These are phyloP conservation scores for Aspergillus taichungensis DNA, from an alignment of 495 filamentous ascomycete genomes.

Conservation along the genomic window DNA sequence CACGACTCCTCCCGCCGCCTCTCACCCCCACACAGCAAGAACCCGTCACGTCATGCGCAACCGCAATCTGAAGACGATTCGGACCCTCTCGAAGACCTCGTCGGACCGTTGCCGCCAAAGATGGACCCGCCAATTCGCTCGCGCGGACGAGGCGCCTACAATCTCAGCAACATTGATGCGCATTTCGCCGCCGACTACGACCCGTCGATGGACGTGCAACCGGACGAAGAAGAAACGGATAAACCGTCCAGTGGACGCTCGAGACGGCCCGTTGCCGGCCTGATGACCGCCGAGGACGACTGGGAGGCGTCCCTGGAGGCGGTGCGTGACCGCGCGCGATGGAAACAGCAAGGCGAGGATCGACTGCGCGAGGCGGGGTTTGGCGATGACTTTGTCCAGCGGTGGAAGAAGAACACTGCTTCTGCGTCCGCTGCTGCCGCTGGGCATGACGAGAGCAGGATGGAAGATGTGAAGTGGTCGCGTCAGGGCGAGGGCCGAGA, in stretches of 20 bases:
- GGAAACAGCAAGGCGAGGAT: conserved; percentile 71
- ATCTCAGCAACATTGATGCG: conserved; percentile 62
- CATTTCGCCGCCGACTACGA: conserved; percentile 76
- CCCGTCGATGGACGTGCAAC: conserved; percentile 59
- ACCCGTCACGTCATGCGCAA: not conserved
- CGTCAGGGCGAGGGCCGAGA: conserved; percentile 74
- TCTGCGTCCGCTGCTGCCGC: conserved; percentile 15
- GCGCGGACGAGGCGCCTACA: conserved; percentile 70
- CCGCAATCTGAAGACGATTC: conserved; percentile 41
- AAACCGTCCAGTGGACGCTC: conserved; percentile 15
- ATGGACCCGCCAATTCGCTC: conserved; percentile 37
- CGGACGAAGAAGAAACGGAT: conserved; percentile 34
- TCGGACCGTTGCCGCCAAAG: conserved; percentile 67
- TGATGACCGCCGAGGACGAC: conserved; percentile 49
- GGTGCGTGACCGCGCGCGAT: conserved; percentile 69
- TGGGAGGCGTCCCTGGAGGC: conserved; percentile 83
- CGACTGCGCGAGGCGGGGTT: conserved; percentile 72
- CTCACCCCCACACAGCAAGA: not conserved
- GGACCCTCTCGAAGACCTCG: conserved; percentile 68
- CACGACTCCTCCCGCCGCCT: conserved; percentile 5
- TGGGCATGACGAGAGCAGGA: conserved; percentile 43
- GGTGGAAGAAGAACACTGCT: conserved; percentile 61
- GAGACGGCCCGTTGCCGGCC: conserved; percentile 30
- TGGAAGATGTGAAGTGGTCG: conserved; percentile 69
- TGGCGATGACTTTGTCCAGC: conserved; percentile 62